phyloP scores from a whole-genome alignment of 805 yeast genomes.

The Saturnispora dispora region DNA sequence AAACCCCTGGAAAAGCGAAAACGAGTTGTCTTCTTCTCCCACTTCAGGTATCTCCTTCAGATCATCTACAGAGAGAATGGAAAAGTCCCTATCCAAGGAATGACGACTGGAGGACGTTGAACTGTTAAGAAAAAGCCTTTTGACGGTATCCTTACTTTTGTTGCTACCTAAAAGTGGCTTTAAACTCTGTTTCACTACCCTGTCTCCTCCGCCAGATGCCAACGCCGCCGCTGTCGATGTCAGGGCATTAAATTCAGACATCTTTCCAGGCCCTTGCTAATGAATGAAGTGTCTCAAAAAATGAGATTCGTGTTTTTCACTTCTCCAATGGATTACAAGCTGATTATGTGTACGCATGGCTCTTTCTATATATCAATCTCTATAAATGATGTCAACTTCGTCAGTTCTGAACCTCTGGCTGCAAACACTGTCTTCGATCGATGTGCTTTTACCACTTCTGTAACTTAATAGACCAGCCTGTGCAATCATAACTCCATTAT shows the following conservation, averaged over 20 bases:
- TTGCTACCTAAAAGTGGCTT: slow-evolving; percentile 8
- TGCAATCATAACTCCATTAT: slow-evolving; percentile 98
- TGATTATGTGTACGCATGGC: neutral
- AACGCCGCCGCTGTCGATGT: slow-evolving; percentile 50
- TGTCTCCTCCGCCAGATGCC: slow-evolving; percentile 18
- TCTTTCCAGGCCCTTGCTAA: neutral
- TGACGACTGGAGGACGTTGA: slow-evolving; percentile 6
- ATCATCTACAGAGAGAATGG: slow-evolving; percentile 53
- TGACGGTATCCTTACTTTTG: slow-evolving; percentile 2
- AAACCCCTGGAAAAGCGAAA: slow-evolving; percentile 64
- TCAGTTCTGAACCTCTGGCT: slow-evolving; percentile 93
- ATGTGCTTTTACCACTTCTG: slow-evolving; percentile 65
- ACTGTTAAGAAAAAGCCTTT: slow-evolving; percentile 5
- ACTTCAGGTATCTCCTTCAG: slow-evolving; percentile 42
- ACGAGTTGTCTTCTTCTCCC: slow-evolving; percentile 16
- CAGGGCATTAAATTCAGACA: slow-evolving; percentile 34
- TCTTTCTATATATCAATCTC: slow-evolving; percentile 35
- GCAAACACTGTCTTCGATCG: slow-evolving; percentile 65
- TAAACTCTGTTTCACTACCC: slow-evolving; percentile 9
- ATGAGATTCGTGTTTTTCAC: neutral
- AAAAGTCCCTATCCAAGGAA: slow-evolving; percentile 32
- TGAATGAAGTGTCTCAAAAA: neutral
- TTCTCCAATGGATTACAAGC: neutral
- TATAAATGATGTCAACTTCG: slow-evolving; percentile 85
- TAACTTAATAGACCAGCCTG: slow-evolving; percentile 89